Conservation (phyloP, 192 early-diverging fungal genomes). For the Coemansia sp. region DNA sequence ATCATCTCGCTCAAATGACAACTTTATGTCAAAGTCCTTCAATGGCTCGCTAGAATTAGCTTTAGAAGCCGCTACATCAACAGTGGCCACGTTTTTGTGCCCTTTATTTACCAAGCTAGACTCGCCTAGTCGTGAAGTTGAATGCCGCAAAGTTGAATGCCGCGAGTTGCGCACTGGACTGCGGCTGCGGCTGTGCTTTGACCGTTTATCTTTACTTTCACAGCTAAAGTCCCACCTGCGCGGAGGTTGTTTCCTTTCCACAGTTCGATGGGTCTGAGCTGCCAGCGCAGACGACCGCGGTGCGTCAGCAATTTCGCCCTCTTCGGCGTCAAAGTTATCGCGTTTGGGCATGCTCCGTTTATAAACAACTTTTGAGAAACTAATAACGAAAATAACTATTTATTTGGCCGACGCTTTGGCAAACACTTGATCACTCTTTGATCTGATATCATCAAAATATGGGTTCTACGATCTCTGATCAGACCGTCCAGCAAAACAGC, state of each 20-base stretch:
- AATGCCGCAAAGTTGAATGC: background rate
- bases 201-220: background rate
- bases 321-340: constrained; percentile 18
- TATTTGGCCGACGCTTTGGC: too few relatives aligned
- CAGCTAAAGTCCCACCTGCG: background rate
- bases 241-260: background rate
- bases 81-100: background rate
- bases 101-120: constrained; percentile 27
- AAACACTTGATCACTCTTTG: too few relatives aligned
- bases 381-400: background rate
- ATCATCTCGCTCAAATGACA: constrained; percentile 51
- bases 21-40: constrained; percentile 6
- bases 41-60: background rate
- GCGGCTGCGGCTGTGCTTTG: constrained; percentile 18
- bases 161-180: constrained; percentile 2
- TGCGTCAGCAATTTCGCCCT: constrained; percentile 37
- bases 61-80: background rate
- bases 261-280: background rate
- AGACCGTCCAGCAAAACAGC: too few relatives aligned
- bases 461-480: too few relatives aligned
- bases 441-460: too few relatives aligned
- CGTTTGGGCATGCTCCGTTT: background rate
- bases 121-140: background rate
- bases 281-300: background rate
- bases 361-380: too few relatives aligned